A percentile compares a stretch with the other conserved stretches of the same genome.
phyloP scores from a whole-genome alignment of 75 land plant species.

The Selaginella moellendorffii region DNA sequence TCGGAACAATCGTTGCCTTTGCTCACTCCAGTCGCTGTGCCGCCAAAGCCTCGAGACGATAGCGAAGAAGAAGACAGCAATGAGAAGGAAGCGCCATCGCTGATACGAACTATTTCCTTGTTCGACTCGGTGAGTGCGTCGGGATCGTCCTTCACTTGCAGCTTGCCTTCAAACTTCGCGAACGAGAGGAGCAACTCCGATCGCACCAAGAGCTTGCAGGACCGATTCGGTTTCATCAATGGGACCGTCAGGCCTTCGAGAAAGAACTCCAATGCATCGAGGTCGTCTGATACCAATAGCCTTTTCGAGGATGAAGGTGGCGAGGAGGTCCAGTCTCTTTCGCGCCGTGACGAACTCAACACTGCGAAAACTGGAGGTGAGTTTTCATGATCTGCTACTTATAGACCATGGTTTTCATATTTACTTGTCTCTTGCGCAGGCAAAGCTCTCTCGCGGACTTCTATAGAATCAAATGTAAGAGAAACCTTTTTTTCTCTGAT shows the following conservation, averaged over 20 bases:
- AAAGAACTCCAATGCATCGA: background rate
- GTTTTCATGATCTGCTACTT: background rate
- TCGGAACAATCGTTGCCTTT: too few species aligned
- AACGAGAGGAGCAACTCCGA: too few species aligned
- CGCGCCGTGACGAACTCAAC: too few species aligned
- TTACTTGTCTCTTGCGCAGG: background rate
- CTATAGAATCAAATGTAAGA: background rate
- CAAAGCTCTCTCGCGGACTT: background rate
- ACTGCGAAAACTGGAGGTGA: too few species aligned
- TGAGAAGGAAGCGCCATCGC: too few species aligned
- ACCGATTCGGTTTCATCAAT: too few species aligned
- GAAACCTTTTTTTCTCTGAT: background rate
- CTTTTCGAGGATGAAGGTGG: background rate
- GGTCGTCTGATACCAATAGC: background rate
- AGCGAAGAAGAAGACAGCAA: background rate
- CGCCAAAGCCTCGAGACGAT: background rate
- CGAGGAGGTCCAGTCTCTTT: too few species aligned
- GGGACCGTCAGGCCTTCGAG: too few species aligned
- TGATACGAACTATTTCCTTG: background rate
- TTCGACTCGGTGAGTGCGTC: background rate
- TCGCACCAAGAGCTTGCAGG: too few species aligned
- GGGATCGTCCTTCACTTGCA: background rate
- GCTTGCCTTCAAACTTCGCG: background rate
- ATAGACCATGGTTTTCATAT: background rate
- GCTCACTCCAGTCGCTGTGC: too few species aligned